Evolutionary conservation across 352 stramenopile genomes (phyloP).

Genomic region (Phytophthora nicotianae): DNA sequence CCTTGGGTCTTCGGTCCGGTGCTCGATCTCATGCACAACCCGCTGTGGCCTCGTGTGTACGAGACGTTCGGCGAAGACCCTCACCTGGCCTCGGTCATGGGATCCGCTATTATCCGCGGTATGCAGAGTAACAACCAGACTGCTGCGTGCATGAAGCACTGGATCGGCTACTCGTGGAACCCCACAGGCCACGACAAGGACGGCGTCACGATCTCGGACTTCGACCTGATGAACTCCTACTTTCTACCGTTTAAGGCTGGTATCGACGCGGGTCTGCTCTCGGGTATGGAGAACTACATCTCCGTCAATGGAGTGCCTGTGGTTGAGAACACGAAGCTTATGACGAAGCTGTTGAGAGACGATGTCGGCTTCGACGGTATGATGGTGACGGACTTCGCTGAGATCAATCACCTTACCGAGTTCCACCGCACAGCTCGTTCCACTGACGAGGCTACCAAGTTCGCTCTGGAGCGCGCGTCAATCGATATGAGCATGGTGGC

Average conservation of each 20-base stretch:
- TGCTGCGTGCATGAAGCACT: constrained; percentile 85
- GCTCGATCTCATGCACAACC: constrained; percentile 77
- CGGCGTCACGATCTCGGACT: constrained; percentile 63
- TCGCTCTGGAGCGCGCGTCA: constrained; percentile 63
- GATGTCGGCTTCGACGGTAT: constrained; percentile 82
- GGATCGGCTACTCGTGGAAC: constrained; percentile 80
- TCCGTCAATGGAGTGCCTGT: constrained; percentile 90
- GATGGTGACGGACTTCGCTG: constrained; percentile 90
- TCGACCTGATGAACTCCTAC: constrained; percentile 78
- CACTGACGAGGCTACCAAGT: constrained; percentile 54
- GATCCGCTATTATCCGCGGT: constrained; percentile 58
- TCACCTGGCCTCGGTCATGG: constrained; percentile 75
- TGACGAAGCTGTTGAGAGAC: constrained; percentile 72
- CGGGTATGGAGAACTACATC: constrained; percentile 93
- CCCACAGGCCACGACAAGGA: constrained; percentile 79
- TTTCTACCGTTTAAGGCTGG: constrained; percentile 76
- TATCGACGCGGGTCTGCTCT: constrained; percentile 66
- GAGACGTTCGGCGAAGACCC: constrained; percentile 94
- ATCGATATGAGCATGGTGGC: constrained; percentile 92
- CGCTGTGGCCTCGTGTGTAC: constrained; percentile 84
- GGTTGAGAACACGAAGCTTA: constrained; percentile 67
- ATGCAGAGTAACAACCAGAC: constrained; percentile 64
- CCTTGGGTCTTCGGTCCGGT: constrained; percentile 90
- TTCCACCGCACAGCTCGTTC: constrained; percentile 48
- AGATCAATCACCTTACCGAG: constrained; percentile 84